Percentiles rank a stretch among this genome's conserved stretches.
Evolutionary conservation across 73 alveolate genomes (phyloP).

Genomic region (Diophrys sp.): DNA sequence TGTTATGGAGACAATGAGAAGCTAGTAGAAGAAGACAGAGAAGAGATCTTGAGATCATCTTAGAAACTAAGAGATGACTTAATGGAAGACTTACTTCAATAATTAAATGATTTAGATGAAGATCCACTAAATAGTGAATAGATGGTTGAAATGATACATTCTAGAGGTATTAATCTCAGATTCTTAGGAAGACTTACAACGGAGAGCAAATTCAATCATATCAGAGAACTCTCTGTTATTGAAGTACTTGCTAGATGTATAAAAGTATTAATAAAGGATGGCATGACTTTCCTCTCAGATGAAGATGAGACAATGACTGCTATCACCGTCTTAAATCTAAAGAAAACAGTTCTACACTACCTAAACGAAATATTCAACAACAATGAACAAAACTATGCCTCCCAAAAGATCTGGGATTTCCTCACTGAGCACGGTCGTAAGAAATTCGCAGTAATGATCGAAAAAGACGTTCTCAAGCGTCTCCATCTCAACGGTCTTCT

Average conservation of each 20-base stretch:
- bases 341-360: slow-evolving; percentile 1
- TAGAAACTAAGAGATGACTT: slow-evolving; percentile 39
- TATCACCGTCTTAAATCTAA: neutral
- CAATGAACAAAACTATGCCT: neutral
- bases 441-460: slow-evolving; percentile 35
- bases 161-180: slow-evolving; percentile 46
- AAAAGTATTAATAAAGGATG: slow-evolving; percentile 32
- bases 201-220: slow-evolving; percentile 36
- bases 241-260: slow-evolving; percentile 48
- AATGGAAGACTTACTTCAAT: slow-evolving; percentile 22
- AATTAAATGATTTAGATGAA: slow-evolving; percentile 40
- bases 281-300: slow-evolving; percentile 28
- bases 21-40: slow-evolving; percentile 23
- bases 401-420: slow-evolving; percentile 55
- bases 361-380: neutral
- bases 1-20: neutral
- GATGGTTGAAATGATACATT: slow-evolving; percentile 25
- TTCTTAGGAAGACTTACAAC: slow-evolving; percentile 38
- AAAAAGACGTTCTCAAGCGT: slow-evolving; percentile 30
- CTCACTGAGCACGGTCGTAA: slow-evolving; percentile 44
- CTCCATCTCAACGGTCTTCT: slow-evolving; percentile 30
- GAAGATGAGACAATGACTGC: slow-evolving; percentile 22
- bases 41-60: slow-evolving; percentile 45
- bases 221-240: slow-evolving; percentile 44
- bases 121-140: slow-evolving; percentile 35